Evolutionary conservation across 305 asterid genomes (phyloP), one percentile per base, ranked within the genome.

Genomic region (Caryopteris hybrid): DNA sequence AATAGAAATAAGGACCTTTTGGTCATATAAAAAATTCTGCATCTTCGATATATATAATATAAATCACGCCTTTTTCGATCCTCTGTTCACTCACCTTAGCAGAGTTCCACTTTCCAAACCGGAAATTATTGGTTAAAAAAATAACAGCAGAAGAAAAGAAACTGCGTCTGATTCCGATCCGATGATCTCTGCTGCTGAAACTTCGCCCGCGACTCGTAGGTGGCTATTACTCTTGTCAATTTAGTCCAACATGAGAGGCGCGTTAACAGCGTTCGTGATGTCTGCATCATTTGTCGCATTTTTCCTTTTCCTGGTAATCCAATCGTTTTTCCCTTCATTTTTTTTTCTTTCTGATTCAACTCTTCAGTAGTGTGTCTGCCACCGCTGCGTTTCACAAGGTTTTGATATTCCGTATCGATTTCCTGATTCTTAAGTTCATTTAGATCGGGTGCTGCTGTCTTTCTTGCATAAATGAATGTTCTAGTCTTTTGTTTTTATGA

Each of bases 291-390:
- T 71, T 53, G 61, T 69, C 60, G 73, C 74, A 33, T 60, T 71
- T 67, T 68, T 72, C 68, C 7, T 72, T 56, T 54, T 68, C 73
- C 80, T 61, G 74, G 83, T 79, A 75, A 74, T 67, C 46, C 16
- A 47, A 16, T 27, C 60, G 41, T 56, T 4, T 68, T 5, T 9
- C n/a, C 13, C 17, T n/a, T 6, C 16, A 12, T 13, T 11, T 50
- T 14, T 4, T 10, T 11, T 10, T 2, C 46, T 43, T 45, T 33
- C 67, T 1, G 53, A 48, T 53, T 67, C 53, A 41, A 14, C 31
- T 4, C 18, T 58, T 8, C 43, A 53, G 51, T 45, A 25, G 42
- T 64, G 57, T 50, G 27, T 50, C 13, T 41, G 55, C 57, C 57
- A 29, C 57, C 63, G 48, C 39, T 57, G 64, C 52, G 13, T 64